These are phyloP conservation scores for Paraglomus brasilianum DNA, from an alignment of 192 early-diverging fungal genomes.

Conservation along the genomic window DNA sequence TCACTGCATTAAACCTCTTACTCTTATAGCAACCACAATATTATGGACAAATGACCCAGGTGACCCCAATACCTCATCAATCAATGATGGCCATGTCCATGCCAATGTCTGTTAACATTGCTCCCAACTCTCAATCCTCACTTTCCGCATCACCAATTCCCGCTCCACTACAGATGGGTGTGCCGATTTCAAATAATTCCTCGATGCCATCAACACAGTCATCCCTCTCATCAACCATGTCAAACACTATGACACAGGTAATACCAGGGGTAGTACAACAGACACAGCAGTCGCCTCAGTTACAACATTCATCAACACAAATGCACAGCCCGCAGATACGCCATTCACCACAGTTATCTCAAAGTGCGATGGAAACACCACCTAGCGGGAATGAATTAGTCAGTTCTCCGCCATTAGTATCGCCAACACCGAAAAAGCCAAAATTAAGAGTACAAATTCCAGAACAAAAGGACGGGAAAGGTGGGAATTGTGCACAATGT, in stretches of 20 bases:
- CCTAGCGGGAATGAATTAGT: neutral
- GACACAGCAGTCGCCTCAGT: no score
- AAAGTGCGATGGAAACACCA: neutral
- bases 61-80: conserved; percentile 12
- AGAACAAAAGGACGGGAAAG: no score
- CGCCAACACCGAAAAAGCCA: conserved; percentile 34
- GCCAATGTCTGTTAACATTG: conserved; percentile 14
- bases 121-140: neutral
- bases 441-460: conserved; percentile 34
- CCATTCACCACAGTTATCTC: neutral
- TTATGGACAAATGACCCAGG: conserved; percentile 24
- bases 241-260: no score
- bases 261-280: no score
- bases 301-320: no score
- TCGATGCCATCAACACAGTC: no score
- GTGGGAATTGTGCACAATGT: no score
- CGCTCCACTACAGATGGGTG: no score
- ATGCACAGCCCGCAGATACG: neutral
- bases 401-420: conserved; percentile 17
- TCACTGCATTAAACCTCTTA: neutral
- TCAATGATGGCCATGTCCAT: conserved; percentile 18
- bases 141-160: no score
- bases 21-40: conserved; percentile 13
- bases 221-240: no score
- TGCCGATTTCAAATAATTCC: no score